A percentile compares a stretch with the other conserved stretches of the same genome.
Evolutionary conservation across 257 asterid species (phyloP).

Genomic region (Euphrasia confusa): DNA sequence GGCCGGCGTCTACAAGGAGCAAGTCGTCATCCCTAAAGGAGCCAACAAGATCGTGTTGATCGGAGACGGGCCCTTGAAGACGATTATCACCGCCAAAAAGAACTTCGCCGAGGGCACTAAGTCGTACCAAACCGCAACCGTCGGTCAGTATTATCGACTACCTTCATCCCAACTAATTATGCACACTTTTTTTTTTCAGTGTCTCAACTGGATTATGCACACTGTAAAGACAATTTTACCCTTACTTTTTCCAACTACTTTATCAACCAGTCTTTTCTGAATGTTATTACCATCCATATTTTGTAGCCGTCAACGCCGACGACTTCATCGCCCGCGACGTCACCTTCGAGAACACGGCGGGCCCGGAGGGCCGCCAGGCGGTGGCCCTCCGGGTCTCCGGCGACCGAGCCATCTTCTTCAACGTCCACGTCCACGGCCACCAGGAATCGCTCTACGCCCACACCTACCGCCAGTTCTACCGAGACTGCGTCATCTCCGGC

Average conservation of each 20-base stretch:
- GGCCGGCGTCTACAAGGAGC: slow-evolving; percentile 61
- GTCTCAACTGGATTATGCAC: too few relatives aligned
- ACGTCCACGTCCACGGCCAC: slow-evolving; percentile 43
- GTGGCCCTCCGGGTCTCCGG: slow-evolving; percentile 54
- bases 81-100: slow-evolving; percentile 45
- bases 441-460: slow-evolving; percentile 63
- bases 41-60: slow-evolving; percentile 37
- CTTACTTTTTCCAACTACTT: too few relatives aligned
- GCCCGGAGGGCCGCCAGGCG: slow-evolving; percentile 47
- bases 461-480: slow-evolving; percentile 46
- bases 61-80: slow-evolving; percentile 61
- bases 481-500: slow-evolving; percentile 49
- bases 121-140: slow-evolving; percentile 48
- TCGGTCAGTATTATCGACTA: too few relatives aligned
- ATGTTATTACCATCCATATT: background rate
- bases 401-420: slow-evolving; percentile 39
- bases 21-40: slow-evolving; percentile 33
- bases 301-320: slow-evolving; percentile 31
- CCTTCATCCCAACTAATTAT: too few relatives aligned
- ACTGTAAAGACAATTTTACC: too few relatives aligned
- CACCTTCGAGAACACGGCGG: slow-evolving; percentile 63
- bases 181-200: too few relatives aligned
- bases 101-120: slow-evolving; percentile 33
- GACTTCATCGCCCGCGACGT: slow-evolving; percentile 44
- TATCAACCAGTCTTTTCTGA: too few relatives aligned